Percentiles rank a stretch among this genome's conserved stretches.
phyloP scores from a whole-genome alignment of 2,329 filamentous ascomycete species.

The Macrophomina phaseolina region DNA sequence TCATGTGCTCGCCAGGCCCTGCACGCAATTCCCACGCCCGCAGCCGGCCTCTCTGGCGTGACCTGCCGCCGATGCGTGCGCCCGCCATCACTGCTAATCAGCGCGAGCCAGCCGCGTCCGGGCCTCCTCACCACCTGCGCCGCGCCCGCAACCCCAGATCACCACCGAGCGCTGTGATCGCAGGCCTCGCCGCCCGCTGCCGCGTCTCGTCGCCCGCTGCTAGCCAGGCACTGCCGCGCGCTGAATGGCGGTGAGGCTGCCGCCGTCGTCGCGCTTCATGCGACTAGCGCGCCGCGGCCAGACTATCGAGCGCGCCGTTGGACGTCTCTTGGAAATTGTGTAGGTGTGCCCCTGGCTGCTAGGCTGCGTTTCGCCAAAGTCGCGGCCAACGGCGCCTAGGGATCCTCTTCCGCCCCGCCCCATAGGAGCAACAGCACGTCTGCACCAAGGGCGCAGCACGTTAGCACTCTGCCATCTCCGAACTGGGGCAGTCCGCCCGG shows the following conservation, averaged over 20 bases:
- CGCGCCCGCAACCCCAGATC: neutral
- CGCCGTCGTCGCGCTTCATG: slow-evolving; percentile 13
- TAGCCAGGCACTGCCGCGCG: slow-evolving; percentile 22
- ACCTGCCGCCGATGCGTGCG: neutral
- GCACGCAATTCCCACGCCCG: slow-evolving; percentile 23
- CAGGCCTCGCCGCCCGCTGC: neutral
- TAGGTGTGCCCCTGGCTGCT: neutral
- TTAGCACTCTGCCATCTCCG: too few species aligned
- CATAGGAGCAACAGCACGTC: neutral
- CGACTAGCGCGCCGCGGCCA: slow-evolving; percentile 11
- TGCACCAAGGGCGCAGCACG: too few species aligned
- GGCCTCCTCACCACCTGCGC: neutral
- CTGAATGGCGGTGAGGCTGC: slow-evolving; percentile 16
- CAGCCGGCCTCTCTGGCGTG: slow-evolving; percentile 9
- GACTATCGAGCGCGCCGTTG: slow-evolving; percentile 15
- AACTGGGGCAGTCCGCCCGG: neutral
- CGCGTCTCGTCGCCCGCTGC: neutral
- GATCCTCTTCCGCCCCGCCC: slow-evolving; percentile 1
- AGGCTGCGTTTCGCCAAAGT: slow-evolving; percentile 20
- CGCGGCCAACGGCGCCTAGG: slow-evolving; percentile 14
- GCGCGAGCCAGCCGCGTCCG: neutral
- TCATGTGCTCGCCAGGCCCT: slow-evolving; percentile 20
- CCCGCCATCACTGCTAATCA: neutral
- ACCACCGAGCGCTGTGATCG: slow-evolving; percentile 4
- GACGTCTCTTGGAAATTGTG: neutral